These are phyloP conservation scores for Tetradesmus obliquus DNA, from an alignment of 139 green algal species.

Conservation along the genomic window DNA sequence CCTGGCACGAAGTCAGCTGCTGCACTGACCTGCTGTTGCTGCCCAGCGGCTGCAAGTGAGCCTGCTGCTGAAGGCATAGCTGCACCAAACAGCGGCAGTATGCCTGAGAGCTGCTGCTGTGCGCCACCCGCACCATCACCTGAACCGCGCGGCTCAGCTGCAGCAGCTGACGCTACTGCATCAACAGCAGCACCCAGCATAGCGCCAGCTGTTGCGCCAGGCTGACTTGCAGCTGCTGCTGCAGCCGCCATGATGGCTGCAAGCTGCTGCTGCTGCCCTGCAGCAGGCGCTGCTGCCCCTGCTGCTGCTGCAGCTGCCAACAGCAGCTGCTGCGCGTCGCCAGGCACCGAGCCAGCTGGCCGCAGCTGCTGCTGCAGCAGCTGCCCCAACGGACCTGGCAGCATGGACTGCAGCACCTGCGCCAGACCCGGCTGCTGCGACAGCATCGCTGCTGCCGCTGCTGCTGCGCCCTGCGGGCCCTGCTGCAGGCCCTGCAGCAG, in stretches of 20 bases:
- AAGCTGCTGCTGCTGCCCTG: neutral
- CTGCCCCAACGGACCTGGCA: slow-evolving; percentile 6
- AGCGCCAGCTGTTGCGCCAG: neutral
- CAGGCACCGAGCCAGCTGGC: neutral
- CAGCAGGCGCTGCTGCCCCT: neutral
- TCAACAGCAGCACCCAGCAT: neutral
- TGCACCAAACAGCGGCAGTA: neutral
- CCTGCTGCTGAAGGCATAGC: neutral
- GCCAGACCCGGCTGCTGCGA: neutral
- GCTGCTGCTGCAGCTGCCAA: slow-evolving; percentile 31
- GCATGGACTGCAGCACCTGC: slow-evolving; percentile 18
- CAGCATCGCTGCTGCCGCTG: slow-evolving; percentile 34
- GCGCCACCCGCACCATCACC: neutral
- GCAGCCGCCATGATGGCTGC: neutral
- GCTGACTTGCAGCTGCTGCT: neutral
- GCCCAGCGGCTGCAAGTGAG: slow-evolving; percentile 6
- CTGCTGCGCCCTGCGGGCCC: neutral
- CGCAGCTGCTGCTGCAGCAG: slow-evolving; percentile 17
- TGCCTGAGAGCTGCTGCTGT: neutral
- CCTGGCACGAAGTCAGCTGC: neutral
- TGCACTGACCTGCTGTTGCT: neutral
- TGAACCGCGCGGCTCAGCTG: neutral
- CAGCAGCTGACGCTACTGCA: slow-evolving; percentile 7
- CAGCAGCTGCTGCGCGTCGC: neutral
- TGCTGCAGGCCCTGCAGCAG: slow-evolving; percentile 16